phyloP scores from a whole-genome alignment of 768 basidiomycete species.

The Auricularia sp. region DNA sequence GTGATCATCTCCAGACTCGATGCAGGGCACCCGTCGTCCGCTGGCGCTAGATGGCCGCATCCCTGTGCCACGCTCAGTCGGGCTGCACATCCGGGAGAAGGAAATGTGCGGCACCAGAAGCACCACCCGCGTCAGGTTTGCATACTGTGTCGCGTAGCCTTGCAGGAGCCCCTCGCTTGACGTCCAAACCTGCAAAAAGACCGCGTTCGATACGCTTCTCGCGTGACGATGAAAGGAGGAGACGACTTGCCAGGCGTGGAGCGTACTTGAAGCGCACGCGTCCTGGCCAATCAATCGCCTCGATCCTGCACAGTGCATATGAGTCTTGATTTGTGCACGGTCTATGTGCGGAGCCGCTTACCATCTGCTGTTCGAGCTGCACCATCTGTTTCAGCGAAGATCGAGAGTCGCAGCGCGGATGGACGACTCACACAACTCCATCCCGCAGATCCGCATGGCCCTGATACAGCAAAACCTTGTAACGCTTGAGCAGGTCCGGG shows the following conservation, averaged over 20 bases:
- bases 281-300: neutral
- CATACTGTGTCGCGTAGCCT: neutral
- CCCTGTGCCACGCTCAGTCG: neutral
- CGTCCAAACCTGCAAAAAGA: neutral
- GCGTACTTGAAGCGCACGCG: neutral
- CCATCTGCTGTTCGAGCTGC: neutral
- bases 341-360: neutral
- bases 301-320: neutral
- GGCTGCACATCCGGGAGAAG: too few species aligned
- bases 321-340: too few species aligned
- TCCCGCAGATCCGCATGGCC: neutral
- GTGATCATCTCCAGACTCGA: constrained; percentile 1
- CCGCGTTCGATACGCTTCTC: neutral
- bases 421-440: neutral
- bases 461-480: neutral
- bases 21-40: neutral
- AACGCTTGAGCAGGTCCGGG: neutral
- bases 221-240: neutral
- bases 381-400: neutral
- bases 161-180: neutral
- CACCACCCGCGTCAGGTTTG: neutral
- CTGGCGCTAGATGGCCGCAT: neutral
- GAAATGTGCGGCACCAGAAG: neutral
- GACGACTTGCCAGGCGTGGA: neutral
- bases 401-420: too few species aligned